Base-by-base conservation (phyloP, 2,329 filamentous ascomycete genomes). In the Podosphaera fusca region DNA sequence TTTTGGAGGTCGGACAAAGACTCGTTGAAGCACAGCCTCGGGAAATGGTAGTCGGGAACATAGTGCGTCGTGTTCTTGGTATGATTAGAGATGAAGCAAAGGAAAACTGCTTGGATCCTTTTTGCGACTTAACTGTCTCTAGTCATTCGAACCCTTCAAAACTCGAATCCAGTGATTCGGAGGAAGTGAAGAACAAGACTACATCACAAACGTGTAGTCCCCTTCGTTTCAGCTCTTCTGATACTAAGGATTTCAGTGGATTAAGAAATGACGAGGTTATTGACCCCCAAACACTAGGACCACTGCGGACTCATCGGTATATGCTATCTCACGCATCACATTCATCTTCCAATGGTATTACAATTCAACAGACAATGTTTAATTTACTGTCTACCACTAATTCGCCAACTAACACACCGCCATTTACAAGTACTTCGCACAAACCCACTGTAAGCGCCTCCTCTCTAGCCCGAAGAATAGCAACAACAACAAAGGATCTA, bases 1-100 rank as follows among this genome's bases (percentile, higher is more conserved):
- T 98, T 60, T 82, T 85, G 61, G 77, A 81, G 59, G 81, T 90
- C 31, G 92, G 92, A 57, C 78, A 81, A 63, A 79, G 81, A 57
- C 75, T 98, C 49, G 82, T 65, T 40, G 79, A 84, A 57, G 89
- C 92, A 6, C 87, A 94, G 65, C 90, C 90, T 14, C 80, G 84
- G 59, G 92, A 96, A 71, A 82, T 95, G 63, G 87, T 88, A 4
- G 87, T 95, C 50, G 90, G 88, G 56, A 98, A 98, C 66, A 89
- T 98, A 63, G 87, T 95, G 52, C 81, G 89, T 59, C 82, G 92
- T 60, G 85, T 96, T 2, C 74, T 98, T 42, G 86, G 88, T 49
- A 76, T 98, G 61, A 92, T 98, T 61, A 81, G 92, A 55, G 89
- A 95, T 66, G 89, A 96, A 66, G 85, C 86, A 45, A 83, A 86